Percentiles rank a stretch among this genome's conserved stretches.
Evolutionary conservation across 2,329 filamentous ascomycete genomes (phyloP).

Genomic region (Dryadomyces sulphureus): DNA sequence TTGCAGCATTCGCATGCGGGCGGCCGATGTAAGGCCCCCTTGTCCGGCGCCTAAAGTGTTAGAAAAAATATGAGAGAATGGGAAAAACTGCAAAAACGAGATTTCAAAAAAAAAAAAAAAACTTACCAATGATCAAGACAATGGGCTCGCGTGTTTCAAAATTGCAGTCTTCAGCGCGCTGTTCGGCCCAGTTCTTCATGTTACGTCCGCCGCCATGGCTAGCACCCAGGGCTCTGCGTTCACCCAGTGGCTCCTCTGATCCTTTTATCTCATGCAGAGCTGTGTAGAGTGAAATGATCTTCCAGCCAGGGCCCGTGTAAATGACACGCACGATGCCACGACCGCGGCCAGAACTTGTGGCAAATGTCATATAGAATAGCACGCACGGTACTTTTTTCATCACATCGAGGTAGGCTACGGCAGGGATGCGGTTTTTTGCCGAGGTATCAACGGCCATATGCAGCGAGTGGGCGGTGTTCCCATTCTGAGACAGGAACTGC

Average conservation of each 20-base stretch:
- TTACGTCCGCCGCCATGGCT: constrained; percentile 35
- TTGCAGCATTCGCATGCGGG: constrained; percentile 43
- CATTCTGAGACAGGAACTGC: constrained; percentile 22
- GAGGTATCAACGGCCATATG: constrained; percentile 30
- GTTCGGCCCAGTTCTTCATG: constrained; percentile 46
- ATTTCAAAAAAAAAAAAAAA: too few species aligned
- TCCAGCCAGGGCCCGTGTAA: constrained; percentile 30
- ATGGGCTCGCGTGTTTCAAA: constrained; percentile 36
- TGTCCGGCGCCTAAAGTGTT: constrained; percentile 46
- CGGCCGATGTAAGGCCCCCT: constrained; percentile 40
- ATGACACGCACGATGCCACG: constrained; percentile 40
- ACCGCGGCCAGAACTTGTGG: constrained; percentile 38
- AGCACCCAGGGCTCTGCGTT: constrained; percentile 37
- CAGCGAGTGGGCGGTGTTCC: constrained; percentile 19
- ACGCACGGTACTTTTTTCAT: constrained; percentile 35
- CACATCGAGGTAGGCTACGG: constrained; percentile 30
- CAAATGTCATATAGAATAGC: constrained; percentile 38
- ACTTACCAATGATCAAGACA: constrained; percentile 48
- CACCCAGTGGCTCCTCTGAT: constrained; percentile 32
- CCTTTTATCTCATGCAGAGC: constrained; percentile 37
- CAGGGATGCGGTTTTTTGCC: constrained; percentile 27
- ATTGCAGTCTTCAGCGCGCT: constrained; percentile 29
- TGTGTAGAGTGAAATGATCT: constrained; percentile 50
- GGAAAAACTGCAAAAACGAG: too few species aligned
- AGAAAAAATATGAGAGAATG: too few species aligned